Evolutionary conservation across 768 basidiomycete genomes (phyloP).

Genomic region (Agaricus subrufescens): DNA sequence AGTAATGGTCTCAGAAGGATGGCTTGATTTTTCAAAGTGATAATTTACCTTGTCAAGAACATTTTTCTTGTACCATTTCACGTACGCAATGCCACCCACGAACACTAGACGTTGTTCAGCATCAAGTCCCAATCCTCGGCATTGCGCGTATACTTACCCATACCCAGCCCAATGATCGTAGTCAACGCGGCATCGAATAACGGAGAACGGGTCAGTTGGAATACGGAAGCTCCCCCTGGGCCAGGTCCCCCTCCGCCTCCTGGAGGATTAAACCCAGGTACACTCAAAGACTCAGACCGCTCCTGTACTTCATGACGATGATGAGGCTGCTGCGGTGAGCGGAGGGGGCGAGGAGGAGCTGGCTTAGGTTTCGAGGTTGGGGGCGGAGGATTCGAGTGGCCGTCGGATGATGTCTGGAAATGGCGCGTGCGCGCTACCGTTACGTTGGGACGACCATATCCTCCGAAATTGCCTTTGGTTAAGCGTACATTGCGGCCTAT

Average conservation of each 20-base stretch:
- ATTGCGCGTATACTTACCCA: constrained; percentile 35
- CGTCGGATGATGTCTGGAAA: neutral
- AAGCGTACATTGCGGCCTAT: neutral
- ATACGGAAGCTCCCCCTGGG: constrained; percentile 26
- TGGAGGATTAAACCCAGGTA: constrained; percentile 42
- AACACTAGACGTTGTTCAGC: constrained; percentile 43
- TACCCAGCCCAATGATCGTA: constrained; percentile 53
- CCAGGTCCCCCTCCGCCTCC: constrained; percentile 28
- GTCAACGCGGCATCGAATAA: constrained; percentile 53
- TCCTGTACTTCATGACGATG: constrained; percentile 40
- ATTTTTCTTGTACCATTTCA: constrained; percentile 78
- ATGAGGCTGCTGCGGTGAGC: constrained; percentile 13
- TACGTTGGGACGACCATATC: neutral
- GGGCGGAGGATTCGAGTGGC: neutral
- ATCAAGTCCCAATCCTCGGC: neutral
- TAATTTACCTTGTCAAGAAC: constrained; percentile 73
- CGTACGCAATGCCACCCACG: constrained; percentile 65
- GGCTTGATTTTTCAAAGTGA: neutral
- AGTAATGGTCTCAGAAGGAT: neutral
- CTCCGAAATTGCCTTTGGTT: neutral
- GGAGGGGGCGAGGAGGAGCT: neutral
- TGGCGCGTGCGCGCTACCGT: neutral
- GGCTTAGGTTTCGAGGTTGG: constrained; percentile 6
- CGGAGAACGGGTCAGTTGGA: constrained; percentile 35
- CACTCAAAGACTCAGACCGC: constrained; percentile 30